Conservation (phyloP, 371 early-diverging fungal genomes). For the Dipsacomyces acuminosporus region DNA sequence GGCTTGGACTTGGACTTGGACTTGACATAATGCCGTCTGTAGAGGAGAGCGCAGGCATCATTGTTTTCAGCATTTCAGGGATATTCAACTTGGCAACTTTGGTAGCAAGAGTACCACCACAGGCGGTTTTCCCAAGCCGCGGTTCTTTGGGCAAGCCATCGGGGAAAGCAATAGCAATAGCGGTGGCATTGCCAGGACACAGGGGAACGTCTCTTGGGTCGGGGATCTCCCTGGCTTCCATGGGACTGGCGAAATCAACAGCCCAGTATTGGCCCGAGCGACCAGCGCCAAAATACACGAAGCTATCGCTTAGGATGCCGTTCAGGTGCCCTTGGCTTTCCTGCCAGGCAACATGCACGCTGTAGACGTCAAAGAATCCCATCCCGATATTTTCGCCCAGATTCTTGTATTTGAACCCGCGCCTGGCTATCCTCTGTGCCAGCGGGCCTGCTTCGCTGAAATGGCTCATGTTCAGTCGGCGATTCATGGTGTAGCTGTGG, state of each 20-base stretch:
- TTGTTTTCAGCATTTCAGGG: no score
- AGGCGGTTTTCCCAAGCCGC: conserved; percentile 12
- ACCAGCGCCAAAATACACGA: conserved; percentile 26
- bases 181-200: conserved; percentile 32
- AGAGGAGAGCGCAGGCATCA: no score
- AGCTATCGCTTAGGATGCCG: conserved; percentile 17
- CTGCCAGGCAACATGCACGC: conserved; percentile 9
- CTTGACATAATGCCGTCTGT: no score
- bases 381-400: conserved; percentile 26
- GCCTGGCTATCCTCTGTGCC: conserved; percentile 17
- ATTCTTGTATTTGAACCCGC: conserved; percentile 17
- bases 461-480: conserved; percentile 34
- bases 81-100: conserved; percentile 12
- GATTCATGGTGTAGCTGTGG: conserved; percentile 43
- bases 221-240: conserved; percentile 9
- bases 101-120: conserved; percentile 26
- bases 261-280: conserved; percentile 44
- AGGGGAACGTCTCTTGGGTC: conserved; percentile 23
- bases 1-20: no score
- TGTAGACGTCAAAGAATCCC: conserved; percentile 8
- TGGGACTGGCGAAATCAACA: conserved; percentile 16
- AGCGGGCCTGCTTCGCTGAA: conserved; percentile 10
- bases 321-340: conserved; percentile 27
- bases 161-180: conserved; percentile 33
- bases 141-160: conserved; percentile 20